These are phyloP conservation scores for Loxodes magnus DNA, from an alignment of 73 alveolate species.

Conservation along the genomic window DNA sequence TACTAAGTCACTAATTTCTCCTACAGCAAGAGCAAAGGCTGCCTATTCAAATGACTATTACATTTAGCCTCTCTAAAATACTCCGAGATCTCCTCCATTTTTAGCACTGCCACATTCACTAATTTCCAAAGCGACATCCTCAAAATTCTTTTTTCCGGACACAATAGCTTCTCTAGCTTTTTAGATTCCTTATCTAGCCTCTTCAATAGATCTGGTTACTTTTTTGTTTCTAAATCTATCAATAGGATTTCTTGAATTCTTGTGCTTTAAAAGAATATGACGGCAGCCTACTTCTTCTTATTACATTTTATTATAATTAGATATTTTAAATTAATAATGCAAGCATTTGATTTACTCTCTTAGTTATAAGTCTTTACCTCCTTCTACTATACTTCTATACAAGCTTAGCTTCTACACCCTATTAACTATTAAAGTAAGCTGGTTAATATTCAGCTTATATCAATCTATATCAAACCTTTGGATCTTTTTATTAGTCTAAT, in stretches of 20 bases:
- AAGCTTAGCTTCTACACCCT: no score
- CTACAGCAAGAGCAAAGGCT: constrained; percentile 73
- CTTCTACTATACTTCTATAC: no score
- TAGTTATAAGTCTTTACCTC: no score
- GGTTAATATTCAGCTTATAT: no score
- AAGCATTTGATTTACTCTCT: no score
- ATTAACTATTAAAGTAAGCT: no score
- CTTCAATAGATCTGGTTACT: constrained; percentile 75
- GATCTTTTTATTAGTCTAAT: no score
- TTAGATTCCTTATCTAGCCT: constrained; percentile 64
- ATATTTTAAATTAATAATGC: no score
- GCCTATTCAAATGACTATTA: constrained; percentile 85
- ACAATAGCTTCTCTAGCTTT: constrained; percentile 34
- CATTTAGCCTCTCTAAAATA: constrained; percentile 86
- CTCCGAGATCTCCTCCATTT: constrained; percentile 90
- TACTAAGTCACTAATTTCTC: constrained; percentile 82
- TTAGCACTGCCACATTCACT: constrained; percentile 86
- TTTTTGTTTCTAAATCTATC: constrained; percentile 67
- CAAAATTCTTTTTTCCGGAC: constrained; percentile 52
- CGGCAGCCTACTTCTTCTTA: no score
- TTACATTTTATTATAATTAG: no score
- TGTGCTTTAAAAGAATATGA: constrained; percentile 76
- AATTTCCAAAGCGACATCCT: constrained; percentile 54
- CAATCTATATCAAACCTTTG: no score
- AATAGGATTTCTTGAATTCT: constrained; percentile 77